A percentile compares a stretch with the other conserved stretches of the same genome.
phyloP scores from a whole-genome alignment of 2,329 filamentous ascomycete species.

The Fusarium nodosum region DNA sequence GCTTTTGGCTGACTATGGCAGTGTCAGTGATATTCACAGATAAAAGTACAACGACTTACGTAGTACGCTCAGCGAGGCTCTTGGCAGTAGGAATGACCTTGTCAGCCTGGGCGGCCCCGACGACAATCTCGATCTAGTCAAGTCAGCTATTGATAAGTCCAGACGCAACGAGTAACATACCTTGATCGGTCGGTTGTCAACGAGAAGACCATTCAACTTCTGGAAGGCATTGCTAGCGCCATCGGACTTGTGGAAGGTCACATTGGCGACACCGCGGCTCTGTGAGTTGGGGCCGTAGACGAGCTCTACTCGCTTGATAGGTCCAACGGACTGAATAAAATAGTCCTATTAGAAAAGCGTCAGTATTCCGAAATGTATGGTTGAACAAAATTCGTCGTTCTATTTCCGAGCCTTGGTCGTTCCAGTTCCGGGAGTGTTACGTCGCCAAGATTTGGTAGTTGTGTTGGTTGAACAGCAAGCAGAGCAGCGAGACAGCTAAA shows the following conservation, averaged over 20 bases:
- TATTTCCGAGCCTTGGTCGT: conserved; percentile 52
- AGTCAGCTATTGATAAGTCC: conserved; percentile 43
- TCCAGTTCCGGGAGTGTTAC: conserved; percentile 50
- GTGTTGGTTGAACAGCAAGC: conserved; percentile 47
- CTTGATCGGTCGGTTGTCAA: conserved; percentile 93
- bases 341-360: conserved; percentile 89
- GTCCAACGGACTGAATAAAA: conserved; percentile 87
- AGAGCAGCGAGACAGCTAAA: conserved; percentile 50
- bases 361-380: conserved; percentile 67
- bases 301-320: conserved; percentile 90
- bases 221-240: conserved; percentile 87
- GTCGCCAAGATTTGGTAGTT: conserved; percentile 42
- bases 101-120: conserved; percentile 80
- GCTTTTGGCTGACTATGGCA: conserved; percentile 52
- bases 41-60: conserved; percentile 60
- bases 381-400: conserved; percentile 50
- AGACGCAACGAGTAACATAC: conserved; percentile 58
- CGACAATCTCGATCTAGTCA: conserved; percentile 86
- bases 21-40: conserved; percentile 28
- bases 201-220: conserved; percentile 87
- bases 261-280: conserved; percentile 92
- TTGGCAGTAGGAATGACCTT: conserved; percentile 74
- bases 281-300: conserved; percentile 93
- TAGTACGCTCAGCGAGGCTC: conserved; percentile 86
- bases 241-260: conserved; percentile 85